Percentiles rank a stretch among this genome's conserved stretches.
These are phyloP conservation scores for Boechera stricta DNA, from an alignment of 345 rosid genomes.

Conservation along the genomic window DNA sequence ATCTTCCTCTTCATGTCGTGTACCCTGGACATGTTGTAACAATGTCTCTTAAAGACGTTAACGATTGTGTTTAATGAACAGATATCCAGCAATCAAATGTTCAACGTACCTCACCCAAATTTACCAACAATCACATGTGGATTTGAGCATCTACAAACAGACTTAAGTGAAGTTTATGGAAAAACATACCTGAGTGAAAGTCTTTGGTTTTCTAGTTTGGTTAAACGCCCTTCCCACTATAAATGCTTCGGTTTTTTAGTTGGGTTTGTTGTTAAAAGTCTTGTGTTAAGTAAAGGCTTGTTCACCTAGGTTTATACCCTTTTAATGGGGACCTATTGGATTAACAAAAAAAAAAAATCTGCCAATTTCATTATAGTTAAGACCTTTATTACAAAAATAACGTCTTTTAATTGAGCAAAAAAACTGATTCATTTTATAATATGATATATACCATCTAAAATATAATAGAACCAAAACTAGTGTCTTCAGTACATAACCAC, in stretches of 20 bases:
- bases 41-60: background rate
- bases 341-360: background rate
- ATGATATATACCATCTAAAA: no score
- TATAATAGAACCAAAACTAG: no score
- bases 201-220: background rate
- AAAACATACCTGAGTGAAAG: background rate
- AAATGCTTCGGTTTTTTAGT: background rate
- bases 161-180: constrained; percentile 24
- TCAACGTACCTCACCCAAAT: constrained; percentile 61
- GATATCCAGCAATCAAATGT: constrained; percentile 71
- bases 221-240: background rate
- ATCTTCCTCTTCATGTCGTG: background rate
- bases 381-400: no score
- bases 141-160: constrained; percentile 43
- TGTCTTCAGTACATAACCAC: no score
- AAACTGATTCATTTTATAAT: no score
- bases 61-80: constrained; percentile 18
- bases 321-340: background rate
- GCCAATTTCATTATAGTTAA: no score
- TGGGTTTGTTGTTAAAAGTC: background rate
- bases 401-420: no score
- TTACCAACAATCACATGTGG: constrained; percentile 66
- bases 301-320: background rate
- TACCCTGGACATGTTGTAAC: background rate
- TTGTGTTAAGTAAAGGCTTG: background rate